phyloP scores from a whole-genome alignment of 139 green algal species.

The Chlorella sp. region DNA sequence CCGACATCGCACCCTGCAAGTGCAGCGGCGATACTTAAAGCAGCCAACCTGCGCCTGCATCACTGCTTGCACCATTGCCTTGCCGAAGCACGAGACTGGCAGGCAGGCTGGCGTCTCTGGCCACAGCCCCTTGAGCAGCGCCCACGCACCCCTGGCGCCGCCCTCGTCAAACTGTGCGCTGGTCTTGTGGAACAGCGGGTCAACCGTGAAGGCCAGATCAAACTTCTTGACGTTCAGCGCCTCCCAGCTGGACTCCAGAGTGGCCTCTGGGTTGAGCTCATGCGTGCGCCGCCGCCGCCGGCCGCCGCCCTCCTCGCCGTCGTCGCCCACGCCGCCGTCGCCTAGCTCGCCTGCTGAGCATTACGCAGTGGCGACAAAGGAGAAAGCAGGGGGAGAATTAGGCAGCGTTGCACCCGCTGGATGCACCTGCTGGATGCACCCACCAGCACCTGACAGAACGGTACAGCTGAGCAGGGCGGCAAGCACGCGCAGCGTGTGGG shows the following conservation, averaged over 20 bases:
- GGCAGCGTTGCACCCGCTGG: not conserved
- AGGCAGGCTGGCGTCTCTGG: not conserved
- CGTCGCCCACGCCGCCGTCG: constrained; percentile 30
- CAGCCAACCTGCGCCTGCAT: not conserved
- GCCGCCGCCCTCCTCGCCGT: constrained; percentile 2
- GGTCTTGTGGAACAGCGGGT: constrained; percentile 89
- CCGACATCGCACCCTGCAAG: not conserved
- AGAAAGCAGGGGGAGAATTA: not conserved
- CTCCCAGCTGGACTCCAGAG: constrained; percentile 71
- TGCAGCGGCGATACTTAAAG: not conserved
- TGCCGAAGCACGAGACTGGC: not conserved
- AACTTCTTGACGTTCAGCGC: constrained; percentile 83
- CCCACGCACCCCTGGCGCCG: constrained; percentile 57
- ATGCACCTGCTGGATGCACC: not conserved
- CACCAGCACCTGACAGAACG: not conserved
- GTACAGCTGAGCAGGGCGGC: not conserved
- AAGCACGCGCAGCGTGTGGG: no score
- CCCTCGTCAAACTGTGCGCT: constrained; percentile 92
- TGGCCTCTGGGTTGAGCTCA: constrained; percentile 58
- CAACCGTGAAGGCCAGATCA: constrained; percentile 74
- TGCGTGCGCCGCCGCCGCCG: constrained; percentile 18
- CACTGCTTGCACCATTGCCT: not conserved
- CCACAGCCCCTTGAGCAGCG: not conserved
- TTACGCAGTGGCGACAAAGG: not conserved
- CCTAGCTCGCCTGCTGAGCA: constrained; percentile 28